Percentiles rank a stretch among this genome's conserved stretches.
phyloP scores from a whole-genome alignment of 306 rosid species.

The Prunus mume region DNA sequence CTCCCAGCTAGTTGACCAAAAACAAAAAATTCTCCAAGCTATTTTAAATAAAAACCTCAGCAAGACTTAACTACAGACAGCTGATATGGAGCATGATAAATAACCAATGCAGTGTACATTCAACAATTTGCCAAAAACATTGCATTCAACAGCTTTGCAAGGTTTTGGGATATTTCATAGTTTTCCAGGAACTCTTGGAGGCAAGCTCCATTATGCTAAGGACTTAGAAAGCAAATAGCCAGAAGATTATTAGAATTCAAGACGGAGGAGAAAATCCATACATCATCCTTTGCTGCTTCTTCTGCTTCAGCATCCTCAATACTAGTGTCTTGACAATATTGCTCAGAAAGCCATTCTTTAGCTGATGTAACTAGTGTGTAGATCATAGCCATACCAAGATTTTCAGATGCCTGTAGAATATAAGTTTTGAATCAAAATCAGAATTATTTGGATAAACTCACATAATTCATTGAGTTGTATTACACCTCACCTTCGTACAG shows the following conservation, averaged over 20 bases:
- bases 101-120: neutral
- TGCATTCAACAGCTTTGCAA: neutral
- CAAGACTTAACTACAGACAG: neutral
- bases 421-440: constrained; percentile 4
- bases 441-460: neutral
- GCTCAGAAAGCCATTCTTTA: constrained; percentile 91
- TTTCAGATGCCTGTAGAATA: constrained; percentile 82
- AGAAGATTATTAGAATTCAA: constrained; percentile 1
- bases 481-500: neutral
- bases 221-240: constrained; percentile 18
- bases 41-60: neutral
- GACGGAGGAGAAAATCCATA: constrained; percentile 35
- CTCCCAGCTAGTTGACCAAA: neutral
- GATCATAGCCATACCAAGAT: constrained; percentile 99
- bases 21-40: neutral
- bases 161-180: constrained; percentile 2
- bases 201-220: constrained; percentile 1
- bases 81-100: neutral
- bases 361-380: constrained; percentile 91
- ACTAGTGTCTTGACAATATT: constrained; percentile 55
- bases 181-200: constrained; percentile 14
- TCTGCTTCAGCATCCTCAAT: constrained; percentile 62
- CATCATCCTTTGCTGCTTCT: constrained; percentile 88
- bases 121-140: neutral
- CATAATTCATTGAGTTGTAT: neutral